Base-by-base conservation (phyloP, 83 land plant species). In the Thuja plicata region DNA sequence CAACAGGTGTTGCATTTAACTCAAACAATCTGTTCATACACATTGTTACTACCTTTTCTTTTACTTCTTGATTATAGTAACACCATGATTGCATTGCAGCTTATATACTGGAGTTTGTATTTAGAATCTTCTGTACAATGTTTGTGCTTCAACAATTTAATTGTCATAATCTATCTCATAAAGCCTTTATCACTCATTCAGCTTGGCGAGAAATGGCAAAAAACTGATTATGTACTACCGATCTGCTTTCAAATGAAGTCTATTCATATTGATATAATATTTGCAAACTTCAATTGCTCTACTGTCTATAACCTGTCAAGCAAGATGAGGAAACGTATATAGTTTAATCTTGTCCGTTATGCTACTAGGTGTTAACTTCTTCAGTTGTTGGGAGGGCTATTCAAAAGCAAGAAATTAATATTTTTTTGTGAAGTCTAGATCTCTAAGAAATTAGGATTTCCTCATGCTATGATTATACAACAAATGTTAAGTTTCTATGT, bases 1-100 rank as follows among this genome's bases (percentile, higher is more conserved):
- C 97, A 96, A 88, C 97, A 96, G 97, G 97, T 95, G 89, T 15
- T 8, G 5, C 38, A 35, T 35, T 76, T 76, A 38, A 76, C 30
- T 13, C 6, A 5, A 76, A 27, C 79, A 76, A 10, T 76, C 40
- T 34, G 79, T 76, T 34, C 40, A 76, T 76, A 34, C 19, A 76
- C 7, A 34, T 12, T 34, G 17, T 76, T 13, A 37, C 35, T 11
- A 35, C 19, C 79, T 76, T 15, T 76, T 13, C 38, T 34, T 76
- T 76, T 35, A 34, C 9, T 12, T 32, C 35, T 76, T 15, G 17
- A 76, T 5, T 76, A 34, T 32, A 34, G 79, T 76, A 76, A 76
- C 3, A 35, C 34, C 35, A 34, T 34, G 38, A 38, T 12, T 76
- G 79, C 17, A 4, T 32, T 35, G 8, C 4, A 12, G 79, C 17